Base-by-base conservation (phyloP, 257 asterid genomes). In the Cinchona pubescens region DNA sequence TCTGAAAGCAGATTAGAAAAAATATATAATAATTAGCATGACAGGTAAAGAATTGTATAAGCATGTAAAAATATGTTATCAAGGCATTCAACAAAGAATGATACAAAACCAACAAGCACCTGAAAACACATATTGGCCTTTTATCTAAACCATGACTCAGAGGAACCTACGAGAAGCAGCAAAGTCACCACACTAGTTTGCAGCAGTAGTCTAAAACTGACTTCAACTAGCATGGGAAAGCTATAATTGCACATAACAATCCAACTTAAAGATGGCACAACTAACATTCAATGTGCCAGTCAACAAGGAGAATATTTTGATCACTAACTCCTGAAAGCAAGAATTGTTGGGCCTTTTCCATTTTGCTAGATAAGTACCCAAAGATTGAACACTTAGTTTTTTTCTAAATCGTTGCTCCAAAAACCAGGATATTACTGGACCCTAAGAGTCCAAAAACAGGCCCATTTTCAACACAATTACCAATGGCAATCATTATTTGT, bases 1-100 rank as follows among this genome's bases (percentile, higher is more conserved):
- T 93, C 99, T 95, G 97, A 74, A 83, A 85, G 82, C 80, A 83
- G 77, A 72, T 45, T 51, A 19, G 61, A 72, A 68, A 78, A 68
- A 40, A n/a, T 45, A 71, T 48, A 53, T 34, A 37, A 62, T 35
- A 69, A 70, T 68, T 43, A 65, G 78, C 73, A 76, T 34, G 34
- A 67, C 61, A 37, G 2, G 4, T 40, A 65, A 73, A 18, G 10
- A 40, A 19, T 38, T 25, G 42, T 27, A n/a, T 46, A 61, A 73
- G 30, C 62, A 62, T 7, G 62, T 23, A 58, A 42, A 71, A 29
- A 71, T 21, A 5, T 18, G 16, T 53, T 23, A 71, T 32, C 7
- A 45, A 30, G 14, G 46, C 34, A 60, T 27, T 43, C 65, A 45
- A 61, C 38, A 65, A 78, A 56, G 42, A n/a, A 25, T 8, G 5